Percentiles rank a stretch among this genome's conserved stretches.
phyloP scores from a whole-genome alignment of 2,329 filamentous ascomycete species.

The Aureobasidium melanogenum region DNA sequence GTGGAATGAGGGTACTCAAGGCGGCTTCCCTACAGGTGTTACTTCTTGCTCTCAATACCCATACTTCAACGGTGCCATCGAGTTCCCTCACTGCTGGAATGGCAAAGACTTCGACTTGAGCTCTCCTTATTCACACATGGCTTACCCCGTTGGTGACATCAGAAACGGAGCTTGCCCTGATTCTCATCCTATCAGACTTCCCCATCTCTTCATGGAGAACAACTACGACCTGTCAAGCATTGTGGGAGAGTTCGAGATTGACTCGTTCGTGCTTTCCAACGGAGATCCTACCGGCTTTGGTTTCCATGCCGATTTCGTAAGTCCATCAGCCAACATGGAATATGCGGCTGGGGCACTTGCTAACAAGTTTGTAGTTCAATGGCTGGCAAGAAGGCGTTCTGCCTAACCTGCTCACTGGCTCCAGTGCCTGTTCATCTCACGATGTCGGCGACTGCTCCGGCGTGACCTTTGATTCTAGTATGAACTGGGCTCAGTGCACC shows the following conservation, averaged over 20 bases:
- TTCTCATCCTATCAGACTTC: conserved; percentile 45
- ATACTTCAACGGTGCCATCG: conserved; percentile 53
- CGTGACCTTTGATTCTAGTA: conserved; percentile 34
- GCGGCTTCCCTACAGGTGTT: conserved; percentile 55
- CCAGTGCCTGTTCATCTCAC: conserved; percentile 53
- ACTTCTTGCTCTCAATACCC: conserved; percentile 52
- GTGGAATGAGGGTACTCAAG: conserved; percentile 34
- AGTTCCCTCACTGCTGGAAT: conserved; percentile 71
- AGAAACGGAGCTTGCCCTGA: conserved; percentile 45
- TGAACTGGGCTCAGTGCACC: conserved; percentile 10
- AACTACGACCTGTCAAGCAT: conserved; percentile 37
- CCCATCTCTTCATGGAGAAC: conserved; percentile 42
- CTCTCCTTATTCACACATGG: conserved; percentile 55
- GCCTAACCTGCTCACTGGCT: conserved; percentile 31
- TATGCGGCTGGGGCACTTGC: neutral
- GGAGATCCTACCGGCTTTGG: conserved; percentile 39
- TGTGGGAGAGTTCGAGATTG: conserved; percentile 51
- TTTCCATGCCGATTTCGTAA: conserved; percentile 41
- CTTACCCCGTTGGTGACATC: conserved; percentile 43
- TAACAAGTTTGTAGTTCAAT: conserved; percentile 23
- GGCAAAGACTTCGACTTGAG: conserved; percentile 50
- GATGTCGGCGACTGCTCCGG: conserved; percentile 57
- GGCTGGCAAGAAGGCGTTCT: conserved; percentile 38
- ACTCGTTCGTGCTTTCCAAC: conserved; percentile 41
- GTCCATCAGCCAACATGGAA: neutral